phyloP scores from a whole-genome alignment of 2,329 filamentous ascomycete species.

The Cladosporium sp. region DNA sequence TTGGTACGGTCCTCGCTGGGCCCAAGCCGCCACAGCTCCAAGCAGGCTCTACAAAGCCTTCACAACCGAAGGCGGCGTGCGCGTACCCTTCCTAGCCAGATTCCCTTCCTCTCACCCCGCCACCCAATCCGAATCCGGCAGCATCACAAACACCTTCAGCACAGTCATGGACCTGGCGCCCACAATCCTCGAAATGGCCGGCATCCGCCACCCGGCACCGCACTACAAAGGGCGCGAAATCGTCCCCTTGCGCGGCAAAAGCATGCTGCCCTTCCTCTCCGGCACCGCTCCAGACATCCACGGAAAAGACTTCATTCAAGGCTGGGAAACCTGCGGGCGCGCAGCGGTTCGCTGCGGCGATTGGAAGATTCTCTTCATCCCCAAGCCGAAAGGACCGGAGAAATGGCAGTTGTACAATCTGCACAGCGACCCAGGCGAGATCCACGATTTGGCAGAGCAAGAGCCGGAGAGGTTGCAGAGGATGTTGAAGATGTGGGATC shows the following conservation, averaged over 20 bases:
- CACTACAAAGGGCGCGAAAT: constrained; percentile 49
- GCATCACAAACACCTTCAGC: constrained; percentile 49
- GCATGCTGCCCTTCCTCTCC: constrained; percentile 42
- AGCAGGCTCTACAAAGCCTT: constrained; percentile 46
- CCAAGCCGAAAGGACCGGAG: constrained; percentile 51
- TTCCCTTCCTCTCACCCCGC: constrained; percentile 24
- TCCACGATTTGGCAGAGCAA: constrained; percentile 33
- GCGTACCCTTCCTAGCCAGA: constrained; percentile 49
- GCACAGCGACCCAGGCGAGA: constrained; percentile 49
- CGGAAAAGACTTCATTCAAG: constrained; percentile 49
- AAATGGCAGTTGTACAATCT: constrained; percentile 58
- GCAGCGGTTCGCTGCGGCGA: constrained; percentile 53
- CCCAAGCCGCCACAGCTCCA: constrained; percentile 51
- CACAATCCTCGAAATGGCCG: constrained; percentile 46
- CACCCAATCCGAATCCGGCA: constrained; percentile 23
- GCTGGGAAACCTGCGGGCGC: constrained; percentile 55
- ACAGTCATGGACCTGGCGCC: constrained; percentile 42
- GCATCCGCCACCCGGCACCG: constrained; percentile 50
- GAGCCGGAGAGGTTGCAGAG: constrained; percentile 43
- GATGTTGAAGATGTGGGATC: constrained; percentile 53
- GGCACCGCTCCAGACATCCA: constrained; percentile 41
- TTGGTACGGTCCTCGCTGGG: constrained; percentile 59
- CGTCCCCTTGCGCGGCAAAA: constrained; percentile 49
- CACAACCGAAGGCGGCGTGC: constrained; percentile 48
- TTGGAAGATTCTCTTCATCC: constrained; percentile 57